Evolutionary conservation across 1,284 basidiomycete species (phyloP), one percentile per base, ranked within the genome.

Genomic region (Moesziomyces sp.): DNA sequence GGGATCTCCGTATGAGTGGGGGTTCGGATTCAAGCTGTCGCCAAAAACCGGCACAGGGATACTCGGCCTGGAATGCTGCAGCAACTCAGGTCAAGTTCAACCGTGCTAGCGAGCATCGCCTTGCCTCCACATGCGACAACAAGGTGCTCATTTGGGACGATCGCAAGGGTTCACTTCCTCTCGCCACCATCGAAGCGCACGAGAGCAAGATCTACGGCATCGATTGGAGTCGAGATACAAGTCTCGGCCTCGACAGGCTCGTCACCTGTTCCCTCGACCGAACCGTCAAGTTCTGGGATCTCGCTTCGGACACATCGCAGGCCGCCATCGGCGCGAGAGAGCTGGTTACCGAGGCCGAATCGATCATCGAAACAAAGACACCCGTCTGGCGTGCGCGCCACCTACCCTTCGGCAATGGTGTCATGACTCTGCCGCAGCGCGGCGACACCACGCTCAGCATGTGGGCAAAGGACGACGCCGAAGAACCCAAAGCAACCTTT

Each of bases 321-420:
- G 55, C 57, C 3, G 81, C 81, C 3, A 72, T 81, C 26, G 78
- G 74, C 1, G 57, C 76, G 1, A 60, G 79, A n/a, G 64, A 76
- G 54, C 74, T 80, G 18, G 73, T 83, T 26, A 81, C 78, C 4
- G 77, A 80, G 58, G 73, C 81, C 1, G 75, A 82, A 52, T 65
- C 64, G 4, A 88, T 86, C 5, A 93, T 94, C 65, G 85, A 88
- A 50, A 96, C 95, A 0, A 86, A 87, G 0, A 93, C 97, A 79
- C 96, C 96, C 0, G 92, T 99, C 0, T 98, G 95, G 94, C 88
- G 96, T 40, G 96, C 96, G 0, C 87, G 96, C 43, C 89, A 94
- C 83, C 85, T 97, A 4, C 96, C 97, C 0, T 99, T 99, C 81
- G 96, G 96, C 2, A 87, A 89, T 35, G 97, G 97, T 19, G 87